Conservation (phyloP, 129 eudicot genomes). For the Artemisia tridentata region DNA sequence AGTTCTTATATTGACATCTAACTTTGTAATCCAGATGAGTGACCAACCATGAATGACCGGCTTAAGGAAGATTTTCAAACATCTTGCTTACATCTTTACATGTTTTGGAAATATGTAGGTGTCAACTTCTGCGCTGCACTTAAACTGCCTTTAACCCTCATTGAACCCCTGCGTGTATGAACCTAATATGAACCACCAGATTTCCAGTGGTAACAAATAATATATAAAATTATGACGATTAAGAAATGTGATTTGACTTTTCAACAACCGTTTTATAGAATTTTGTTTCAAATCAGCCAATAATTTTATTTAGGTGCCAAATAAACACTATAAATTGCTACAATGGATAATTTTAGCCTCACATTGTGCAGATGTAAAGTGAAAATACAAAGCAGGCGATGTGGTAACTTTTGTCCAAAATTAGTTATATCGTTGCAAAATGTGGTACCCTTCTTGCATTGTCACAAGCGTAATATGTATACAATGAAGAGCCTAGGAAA, state of each 20-base stretch:
- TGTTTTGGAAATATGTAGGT: conserved; percentile 94
- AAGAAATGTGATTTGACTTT: background rate
- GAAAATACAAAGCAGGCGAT: background rate
- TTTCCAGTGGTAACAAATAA: background rate
- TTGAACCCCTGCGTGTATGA: conserved; percentile 62
- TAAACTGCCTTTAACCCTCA: conserved; percentile 86
- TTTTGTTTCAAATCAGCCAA: conserved; percentile 1
- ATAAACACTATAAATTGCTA: conserved; percentile 6
- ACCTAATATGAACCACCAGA: conserved; percentile 9
- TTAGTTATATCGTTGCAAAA: background rate
- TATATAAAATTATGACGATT: background rate
- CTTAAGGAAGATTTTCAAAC: background rate
- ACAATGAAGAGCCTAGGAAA: too few species aligned
- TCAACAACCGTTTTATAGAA: background rate
- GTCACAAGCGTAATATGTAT: conserved; percentile 1
- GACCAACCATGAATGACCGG: background rate
- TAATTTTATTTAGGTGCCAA: background rate
- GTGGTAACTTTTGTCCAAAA: conserved; percentile 1
- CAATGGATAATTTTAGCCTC: background rate
- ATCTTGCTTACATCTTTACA: conserved; percentile 69
- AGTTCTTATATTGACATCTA: conserved; percentile 10
- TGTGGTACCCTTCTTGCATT: background rate
- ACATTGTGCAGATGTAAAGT: background rate
- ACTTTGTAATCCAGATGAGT: conserved; percentile 9
- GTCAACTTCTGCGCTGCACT: conserved; percentile 95